These are phyloP conservation scores for Orbilia quercus DNA, from an alignment of 2,329 filamentous ascomycete species.

Conservation along the genomic window DNA sequence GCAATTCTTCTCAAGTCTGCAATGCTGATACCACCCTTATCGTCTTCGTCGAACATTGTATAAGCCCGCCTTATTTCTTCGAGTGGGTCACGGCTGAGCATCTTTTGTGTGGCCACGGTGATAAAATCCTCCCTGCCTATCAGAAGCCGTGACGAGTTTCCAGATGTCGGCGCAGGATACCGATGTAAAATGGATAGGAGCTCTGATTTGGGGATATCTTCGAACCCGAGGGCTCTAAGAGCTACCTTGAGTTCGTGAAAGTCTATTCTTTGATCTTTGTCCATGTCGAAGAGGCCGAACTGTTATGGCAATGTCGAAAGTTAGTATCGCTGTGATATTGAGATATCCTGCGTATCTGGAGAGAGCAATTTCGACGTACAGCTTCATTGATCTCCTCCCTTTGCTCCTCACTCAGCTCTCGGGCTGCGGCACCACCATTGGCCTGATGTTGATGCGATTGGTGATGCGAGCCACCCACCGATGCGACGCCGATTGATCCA, in stretches of 20 bases:
- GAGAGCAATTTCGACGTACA: constrained; percentile 68
- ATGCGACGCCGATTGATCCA: constrained; percentile 54
- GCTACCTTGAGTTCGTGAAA: constrained; percentile 88
- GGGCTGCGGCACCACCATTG: constrained; percentile 61
- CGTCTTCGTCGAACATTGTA: constrained; percentile 88
- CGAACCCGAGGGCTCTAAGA: constrained; percentile 44
- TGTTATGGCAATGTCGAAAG: constrained; percentile 62
- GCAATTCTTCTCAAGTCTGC: constrained; percentile 89
- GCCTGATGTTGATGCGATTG: constrained; percentile 55
- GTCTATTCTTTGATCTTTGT: constrained; percentile 92
- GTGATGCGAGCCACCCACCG: constrained; percentile 53
- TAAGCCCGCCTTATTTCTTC: constrained; percentile 94
- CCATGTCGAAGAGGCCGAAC: constrained; percentile 96
- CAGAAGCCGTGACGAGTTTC: constrained; percentile 73
- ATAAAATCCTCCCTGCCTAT: constrained; percentile 79
- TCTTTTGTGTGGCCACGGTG: constrained; percentile 80
- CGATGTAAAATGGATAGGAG: constrained; percentile 38
- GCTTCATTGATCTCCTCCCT: constrained; percentile 93
- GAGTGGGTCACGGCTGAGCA: constrained; percentile 82
- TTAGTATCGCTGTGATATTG: not conserved
- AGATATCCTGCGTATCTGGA: no score
- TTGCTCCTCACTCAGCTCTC: constrained; percentile 82
- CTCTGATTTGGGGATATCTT: constrained; percentile 51
- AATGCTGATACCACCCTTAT: constrained; percentile 85
- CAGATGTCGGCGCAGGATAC: constrained; percentile 32